A percentile compares a stretch with the other conserved stretches of the same genome.
Conservation (phyloP, 176 grass and related monocot genomes). For the Coix lacrymajobi region DNA sequence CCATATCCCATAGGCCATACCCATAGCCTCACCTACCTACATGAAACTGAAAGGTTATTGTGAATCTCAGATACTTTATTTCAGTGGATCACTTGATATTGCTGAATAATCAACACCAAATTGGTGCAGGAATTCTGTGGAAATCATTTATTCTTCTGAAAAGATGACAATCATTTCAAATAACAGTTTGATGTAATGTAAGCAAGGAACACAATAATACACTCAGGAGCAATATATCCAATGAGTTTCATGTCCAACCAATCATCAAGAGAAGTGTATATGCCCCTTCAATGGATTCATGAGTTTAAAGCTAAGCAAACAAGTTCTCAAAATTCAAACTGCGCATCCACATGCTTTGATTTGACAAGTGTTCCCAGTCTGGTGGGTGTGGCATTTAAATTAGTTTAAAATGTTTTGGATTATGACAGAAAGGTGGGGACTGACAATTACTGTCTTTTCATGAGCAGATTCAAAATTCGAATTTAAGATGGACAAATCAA, state of each 20-base stretch:
- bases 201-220: not conserved
- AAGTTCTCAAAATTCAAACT: not conserved
- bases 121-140: not conserved
- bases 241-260: not conserved
- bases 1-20: conserved; percentile 81
- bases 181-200: not conserved
- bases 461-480: not conserved
- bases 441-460: not conserved
- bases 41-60: conserved; percentile 9
- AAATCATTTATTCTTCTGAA: not conserved
- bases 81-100: not conserved
- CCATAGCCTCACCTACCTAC: conserved; percentile 68
- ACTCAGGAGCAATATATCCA: not conserved
- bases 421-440: not conserved
- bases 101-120: not conserved
- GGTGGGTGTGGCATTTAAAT: not conserved
- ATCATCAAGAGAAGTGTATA: not conserved
- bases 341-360: not conserved
- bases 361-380: not conserved
- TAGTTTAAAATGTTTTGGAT: not conserved
- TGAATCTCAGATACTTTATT: not conserved
- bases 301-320: not conserved
- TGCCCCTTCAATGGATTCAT: not conserved
- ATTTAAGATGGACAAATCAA: not conserved
- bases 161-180: not conserved